Evolutionary conservation across 139 green algal species (phyloP), one percentile per base, ranked within the genome.

Genomic region (Volvox reticuliferus): DNA sequence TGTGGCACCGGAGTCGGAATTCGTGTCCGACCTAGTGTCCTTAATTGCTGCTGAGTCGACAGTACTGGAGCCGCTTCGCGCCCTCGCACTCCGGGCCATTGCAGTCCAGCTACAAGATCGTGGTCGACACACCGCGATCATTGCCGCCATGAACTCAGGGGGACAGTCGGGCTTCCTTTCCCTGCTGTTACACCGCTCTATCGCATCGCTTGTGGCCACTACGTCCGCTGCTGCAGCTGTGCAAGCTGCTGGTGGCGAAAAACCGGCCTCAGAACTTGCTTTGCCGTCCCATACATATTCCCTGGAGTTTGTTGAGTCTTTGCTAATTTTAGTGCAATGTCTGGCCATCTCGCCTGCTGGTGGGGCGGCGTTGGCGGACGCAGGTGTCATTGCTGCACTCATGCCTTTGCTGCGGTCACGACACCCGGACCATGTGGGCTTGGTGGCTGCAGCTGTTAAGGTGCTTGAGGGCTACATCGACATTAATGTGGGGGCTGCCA

Each of bases 401-500:
- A 93, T 99, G 89, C 97, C 97, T 20, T 84, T 99, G 86, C 86
- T 99, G 63, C 79, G 87, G 30, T 80, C 92, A 35, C 61, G 50
- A 75, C 78, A 95, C 17, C 86, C 95, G 0, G 91, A 93, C 26
- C 97, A 99, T 91, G 65, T 96, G 30, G 55, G 75, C 1, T 73
- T 99, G 30, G 96, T 99, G 28, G 94, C 94, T 12, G 92, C 90
- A 20, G 94, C 93, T 0, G 94, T 99, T 55, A 95, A 96, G 61
- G 96, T 99, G 65, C 91, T 99, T 62, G 98, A 99, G 93, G 90
- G 94, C 22, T 99, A 97, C 93, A 97, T 99, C 94, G 98, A 99
- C 90, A 97, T 96, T 89, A 94, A 77, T 83, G 93, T 95, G 33
- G 80, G 93, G 13, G 33, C 50, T 5, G 95, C 96, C 12, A 88